These are phyloP conservation scores for Phytophthora idaei DNA, from an alignment of 352 stramenopile species.

Conservation along the genomic window DNA sequence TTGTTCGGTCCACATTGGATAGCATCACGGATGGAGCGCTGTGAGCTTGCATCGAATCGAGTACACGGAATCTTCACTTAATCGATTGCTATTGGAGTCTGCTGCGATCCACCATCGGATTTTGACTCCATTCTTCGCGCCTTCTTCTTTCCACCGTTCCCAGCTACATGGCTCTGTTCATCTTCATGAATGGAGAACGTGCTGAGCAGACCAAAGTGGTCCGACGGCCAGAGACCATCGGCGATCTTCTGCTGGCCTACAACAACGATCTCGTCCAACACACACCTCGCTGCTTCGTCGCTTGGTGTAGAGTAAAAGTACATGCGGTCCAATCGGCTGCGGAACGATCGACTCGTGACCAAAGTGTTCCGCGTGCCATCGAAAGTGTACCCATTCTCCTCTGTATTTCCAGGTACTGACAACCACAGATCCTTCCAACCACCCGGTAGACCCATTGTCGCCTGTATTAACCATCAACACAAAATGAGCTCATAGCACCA, in stretches of 20 bases:
- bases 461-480: constrained; percentile 13
- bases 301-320: constrained; percentile 57
- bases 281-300: constrained; percentile 10
- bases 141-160: constrained; percentile 20
- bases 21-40: no score
- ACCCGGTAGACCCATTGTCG: constrained; percentile 53
- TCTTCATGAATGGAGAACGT: constrained; percentile 46
- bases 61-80: not conserved
- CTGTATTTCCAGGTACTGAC: constrained; percentile 62
- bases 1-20: not conserved
- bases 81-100: constrained; percentile 25
- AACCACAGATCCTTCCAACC: constrained; percentile 80
- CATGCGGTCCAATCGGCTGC: constrained; percentile 77
- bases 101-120: constrained; percentile 9
- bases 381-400: constrained; percentile 81
- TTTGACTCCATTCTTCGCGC: constrained; percentile 4
- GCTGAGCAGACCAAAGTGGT: constrained; percentile 75
- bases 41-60: not conserved
- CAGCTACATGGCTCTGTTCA: not conserved
- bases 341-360: constrained; percentile 65
- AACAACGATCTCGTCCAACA: constrained; percentile 57
- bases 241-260: constrained; percentile 71
- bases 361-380: constrained; percentile 65
- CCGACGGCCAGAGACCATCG: constrained; percentile 71
- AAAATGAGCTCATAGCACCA: constrained; percentile 1